These are phyloP conservation scores for Peziza echinospora DNA, from an alignment of 495 filamentous ascomycete species.

Conservation along the genomic window DNA sequence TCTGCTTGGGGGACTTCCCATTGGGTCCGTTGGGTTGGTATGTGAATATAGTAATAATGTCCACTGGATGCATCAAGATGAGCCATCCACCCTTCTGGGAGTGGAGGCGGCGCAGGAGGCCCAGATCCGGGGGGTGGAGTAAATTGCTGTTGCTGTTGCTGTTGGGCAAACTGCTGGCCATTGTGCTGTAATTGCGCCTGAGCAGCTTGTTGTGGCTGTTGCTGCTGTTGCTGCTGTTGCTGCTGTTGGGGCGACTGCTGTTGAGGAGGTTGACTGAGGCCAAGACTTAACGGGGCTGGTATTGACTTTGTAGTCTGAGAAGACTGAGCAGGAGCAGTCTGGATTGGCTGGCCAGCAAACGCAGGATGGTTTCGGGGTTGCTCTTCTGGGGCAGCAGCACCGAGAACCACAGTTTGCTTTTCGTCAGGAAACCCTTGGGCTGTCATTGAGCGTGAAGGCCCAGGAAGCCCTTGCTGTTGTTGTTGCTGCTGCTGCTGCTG, in stretches of 20 bases:
- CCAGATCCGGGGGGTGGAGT: slow-evolving; percentile 37
- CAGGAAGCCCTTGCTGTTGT: slow-evolving; percentile 25
- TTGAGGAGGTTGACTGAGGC: slow-evolving; percentile 23
- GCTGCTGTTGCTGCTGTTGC: slow-evolving; percentile 6
- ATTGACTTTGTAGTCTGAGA: slow-evolving; percentile 3
- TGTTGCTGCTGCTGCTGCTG: slow-evolving; percentile 41
- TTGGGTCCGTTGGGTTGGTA: slow-evolving; percentile 86
- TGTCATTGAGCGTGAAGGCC: slow-evolving; percentile 22
- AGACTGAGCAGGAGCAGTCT: not conserved
- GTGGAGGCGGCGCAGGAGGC: slow-evolving; percentile 64
- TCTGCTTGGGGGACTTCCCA: slow-evolving; percentile 86
- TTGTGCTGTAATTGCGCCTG: slow-evolving; percentile 13
- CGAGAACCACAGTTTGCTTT: slow-evolving; percentile 24
- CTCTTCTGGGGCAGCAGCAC: slow-evolving; percentile 17
- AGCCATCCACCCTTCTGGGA: slow-evolving; percentile 96
- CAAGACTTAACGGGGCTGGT: slow-evolving; percentile 12
- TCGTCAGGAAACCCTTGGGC: slow-evolving; percentile 26
- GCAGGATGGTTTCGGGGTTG: slow-evolving; percentile 10
- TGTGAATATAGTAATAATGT: slow-evolving; percentile 97
- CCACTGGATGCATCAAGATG: slow-evolving; percentile 87
- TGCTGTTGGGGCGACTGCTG: slow-evolving; percentile 21
- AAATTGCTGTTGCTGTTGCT: slow-evolving; percentile 22
- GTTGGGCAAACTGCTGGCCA: slow-evolving; percentile 19
- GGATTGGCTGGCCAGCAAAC: slow-evolving; percentile 11
- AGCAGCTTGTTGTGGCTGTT: slow-evolving; percentile 19